Evolutionary conservation across 1,284 basidiomycete genomes (phyloP), one percentile per base, ranked within the genome.

Genomic region (Caloboletus firmus): DNA sequence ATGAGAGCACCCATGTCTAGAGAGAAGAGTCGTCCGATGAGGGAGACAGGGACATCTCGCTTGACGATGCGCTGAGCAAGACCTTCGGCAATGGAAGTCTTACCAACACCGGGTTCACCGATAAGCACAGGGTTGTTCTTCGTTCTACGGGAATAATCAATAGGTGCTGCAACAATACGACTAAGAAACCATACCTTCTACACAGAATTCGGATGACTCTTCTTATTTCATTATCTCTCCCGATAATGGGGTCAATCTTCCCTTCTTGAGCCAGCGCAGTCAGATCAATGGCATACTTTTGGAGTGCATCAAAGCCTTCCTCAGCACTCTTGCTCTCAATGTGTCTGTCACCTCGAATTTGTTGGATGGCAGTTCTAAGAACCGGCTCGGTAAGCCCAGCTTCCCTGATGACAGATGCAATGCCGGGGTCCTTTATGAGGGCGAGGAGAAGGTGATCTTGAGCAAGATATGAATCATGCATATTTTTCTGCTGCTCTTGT

Each of bases 61-160:
- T 96, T 94, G 67, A 98, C 86, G 58, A 98, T 97, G 51, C 97
- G 87, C 70, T 98, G 95, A 0, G 97, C 96, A 15, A 99, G 85
- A 40, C 95, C 95, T 77, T 99, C 97, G 15, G 89, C 94, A 54
- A 99, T 93, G 39, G 94, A 88, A 0, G 93, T 95, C 74, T 95
- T 96, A 22, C 93, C 93, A 43, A 95, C 93, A 75, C 93, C 93
- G 20, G 94, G 93, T 71, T 96, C 93, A 58, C 94, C 94, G 57
- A 96, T 93, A 39, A 96, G 83, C 45, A 95, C 91, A 20, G 93
- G 91, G 65, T 95, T 95, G 72, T 95, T 95, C 74, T 95, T 94
- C 11, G 91, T 93, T 65, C 92, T 87, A 55, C 13, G 43, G 7
- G 45, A 20, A 41, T 13, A 13, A 46, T 73, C 30, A 73, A 58